Percentiles rank a stretch among this genome's conserved stretches.
Conservation (phyloP, 2,329 filamentous ascomycete genomes). For the Amylocarpus encephaloides region DNA sequence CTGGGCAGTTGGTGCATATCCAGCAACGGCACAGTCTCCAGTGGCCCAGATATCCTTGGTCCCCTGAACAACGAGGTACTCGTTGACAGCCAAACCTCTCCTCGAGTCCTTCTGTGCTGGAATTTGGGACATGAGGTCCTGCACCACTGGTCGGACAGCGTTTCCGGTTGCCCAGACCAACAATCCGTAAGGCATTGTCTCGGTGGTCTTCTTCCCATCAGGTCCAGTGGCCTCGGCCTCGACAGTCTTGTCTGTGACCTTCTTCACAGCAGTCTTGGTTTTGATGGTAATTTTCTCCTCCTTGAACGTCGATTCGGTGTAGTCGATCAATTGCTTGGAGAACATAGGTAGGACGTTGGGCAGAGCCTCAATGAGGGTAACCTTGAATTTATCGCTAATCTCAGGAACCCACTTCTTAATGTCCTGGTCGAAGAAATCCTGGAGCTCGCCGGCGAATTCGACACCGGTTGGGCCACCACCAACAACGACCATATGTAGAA, state of each 20-base stretch:
- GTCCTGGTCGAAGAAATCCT: constrained; percentile 98
- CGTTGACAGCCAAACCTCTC: constrained; percentile 92
- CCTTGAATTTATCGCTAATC: constrained; percentile 90
- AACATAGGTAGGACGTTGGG: constrained; percentile 97
- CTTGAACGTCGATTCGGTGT: constrained; percentile 98
- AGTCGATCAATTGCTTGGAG: constrained; percentile 98
- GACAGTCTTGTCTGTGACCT: constrained; percentile 85
- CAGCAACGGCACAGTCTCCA: constrained; percentile 93
- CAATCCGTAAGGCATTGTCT: constrained; percentile 86
- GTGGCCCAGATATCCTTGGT: constrained; percentile 97
- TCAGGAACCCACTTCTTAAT: constrained; percentile 97
- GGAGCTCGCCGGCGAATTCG: constrained; percentile 95
- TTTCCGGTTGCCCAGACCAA: constrained; percentile 99
- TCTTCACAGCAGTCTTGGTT: constrained; percentile 99
- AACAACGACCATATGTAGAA: constrained; percentile 96
- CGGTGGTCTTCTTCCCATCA: constrained; percentile 74
- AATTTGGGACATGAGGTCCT: constrained; percentile 86
- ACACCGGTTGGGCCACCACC: constrained; percentile 94
- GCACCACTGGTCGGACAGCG: constrained; percentile 80
- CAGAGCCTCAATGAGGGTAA: constrained; percentile 93
- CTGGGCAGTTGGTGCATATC: constrained; percentile 96
- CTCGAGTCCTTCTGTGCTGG: constrained; percentile 92
- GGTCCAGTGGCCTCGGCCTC: constrained; percentile 79
- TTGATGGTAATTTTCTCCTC: constrained; percentile 97
- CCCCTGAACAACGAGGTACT: constrained; percentile 97